Evolutionary conservation across 2,329 filamentous ascomycete genomes (phyloP), one percentile per base, ranked within the genome.

Genomic region (Orbilia javanica): DNA sequence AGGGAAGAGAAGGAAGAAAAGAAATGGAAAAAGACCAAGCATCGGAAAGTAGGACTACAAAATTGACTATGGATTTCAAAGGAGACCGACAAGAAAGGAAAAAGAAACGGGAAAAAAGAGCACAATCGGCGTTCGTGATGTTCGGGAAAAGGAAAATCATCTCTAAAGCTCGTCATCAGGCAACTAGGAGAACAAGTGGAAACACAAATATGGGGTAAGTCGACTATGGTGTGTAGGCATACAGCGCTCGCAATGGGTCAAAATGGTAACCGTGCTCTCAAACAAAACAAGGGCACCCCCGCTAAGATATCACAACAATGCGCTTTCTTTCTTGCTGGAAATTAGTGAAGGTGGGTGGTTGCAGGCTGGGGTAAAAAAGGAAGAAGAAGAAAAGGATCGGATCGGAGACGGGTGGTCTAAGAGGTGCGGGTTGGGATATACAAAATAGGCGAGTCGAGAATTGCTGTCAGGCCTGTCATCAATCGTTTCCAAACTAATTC

Each of bases 51-150:
- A 60, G 55, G 46, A 71, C 73, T 77, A 77, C 73, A 77, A 77
- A 50, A 66, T 77, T n/a, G 42, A 76, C 27, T 77, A 76, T 68
- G 13, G 48, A 27, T 34, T 53, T 64, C 57, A 46, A 73, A 48
- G 39, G 55, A 79, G 68, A 79, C 79, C 44, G 80, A 62, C 55
- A 71, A 73, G 63, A 64, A 71, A 74, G 77, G 71, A 39, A 39
- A 60, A 60, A 71, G 70, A 66, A 79, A 63, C 76, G 52, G 60
- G 63, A 68, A 78, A 78, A 80, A 71, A 66, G 75, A n/a, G n/a
- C n/a, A 73, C 79, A 69, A 76, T 66, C 73, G 80, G 69, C 68
- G 80, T 77, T 78, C 75, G 79, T 79, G 70, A 79, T 77, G 75
- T 77, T 67, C 44, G 46, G 46, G 72, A 34, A 50, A 63, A 63